Percentiles rank a stretch among this genome's conserved stretches.
Evolutionary conservation across 2,329 filamentous ascomycete species (phyloP).

Genomic region (Metarhizium robertsii): DNA sequence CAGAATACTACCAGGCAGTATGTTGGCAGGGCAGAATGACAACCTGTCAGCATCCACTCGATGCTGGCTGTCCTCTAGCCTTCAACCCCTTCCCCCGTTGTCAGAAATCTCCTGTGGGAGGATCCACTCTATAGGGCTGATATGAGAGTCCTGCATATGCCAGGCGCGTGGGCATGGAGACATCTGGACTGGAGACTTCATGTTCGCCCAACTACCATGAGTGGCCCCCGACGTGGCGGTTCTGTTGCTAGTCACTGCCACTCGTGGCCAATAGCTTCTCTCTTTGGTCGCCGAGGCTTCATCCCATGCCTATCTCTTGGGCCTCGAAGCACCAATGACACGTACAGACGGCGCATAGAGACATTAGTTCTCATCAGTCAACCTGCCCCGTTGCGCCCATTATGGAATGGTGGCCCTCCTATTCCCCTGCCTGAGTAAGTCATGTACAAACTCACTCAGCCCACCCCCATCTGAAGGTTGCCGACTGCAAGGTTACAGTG

Average conservation of each 20-base stretch:
- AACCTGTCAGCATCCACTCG: neutral
- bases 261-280: conserved; percentile 1
- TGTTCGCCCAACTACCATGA: neutral
- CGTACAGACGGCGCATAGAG: neutral
- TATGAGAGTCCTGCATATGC: neutral
- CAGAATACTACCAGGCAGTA: too few relatives aligned
- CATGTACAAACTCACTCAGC: neutral
- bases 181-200: neutral
- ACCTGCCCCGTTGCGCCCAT: neutral
- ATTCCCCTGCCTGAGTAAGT: neutral
- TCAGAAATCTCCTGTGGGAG: neutral
- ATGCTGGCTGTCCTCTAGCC: neutral
- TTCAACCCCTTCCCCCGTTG: neutral
- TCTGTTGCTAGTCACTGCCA: conserved; percentile 1
- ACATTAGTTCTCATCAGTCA: neutral
- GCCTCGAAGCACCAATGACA: neutral
- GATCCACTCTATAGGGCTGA: conserved; percentile 4
- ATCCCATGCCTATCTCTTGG: neutral
- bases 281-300: neutral
- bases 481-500: conserved; percentile 4
- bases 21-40: too few relatives aligned
- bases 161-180: neutral
- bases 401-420: neutral
- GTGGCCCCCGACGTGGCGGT: conserved; percentile 1
- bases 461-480: neutral